Percentiles rank a stretch among this genome's conserved stretches.
Evolutionary conservation across 2,329 filamentous ascomycete genomes (phyloP).

Genomic region (Neonectria coccinea): DNA sequence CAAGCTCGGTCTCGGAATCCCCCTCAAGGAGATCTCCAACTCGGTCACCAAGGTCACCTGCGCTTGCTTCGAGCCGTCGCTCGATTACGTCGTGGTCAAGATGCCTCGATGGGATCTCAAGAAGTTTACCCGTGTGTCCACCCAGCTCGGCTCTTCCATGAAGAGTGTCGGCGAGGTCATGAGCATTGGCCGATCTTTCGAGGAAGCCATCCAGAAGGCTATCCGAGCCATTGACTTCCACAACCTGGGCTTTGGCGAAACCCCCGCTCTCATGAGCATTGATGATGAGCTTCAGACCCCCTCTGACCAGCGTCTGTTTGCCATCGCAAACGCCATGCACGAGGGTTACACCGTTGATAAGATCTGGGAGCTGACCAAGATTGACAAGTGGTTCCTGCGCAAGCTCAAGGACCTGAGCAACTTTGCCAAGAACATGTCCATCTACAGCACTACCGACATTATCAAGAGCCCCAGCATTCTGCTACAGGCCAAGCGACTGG

Average conservation of each 20-base stretch:
- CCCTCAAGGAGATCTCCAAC: constrained; percentile 96
- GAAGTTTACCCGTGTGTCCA: constrained; percentile 98
- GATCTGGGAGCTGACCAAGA: constrained; percentile 98
- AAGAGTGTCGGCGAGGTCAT: constrained; percentile 99
- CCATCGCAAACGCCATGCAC: constrained; percentile 98
- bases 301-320: constrained; percentile 96
- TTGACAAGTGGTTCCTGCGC: constrained; percentile 98
- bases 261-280: constrained; percentile 91
- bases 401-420: constrained; percentile 92
- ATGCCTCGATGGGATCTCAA: constrained; percentile 99
- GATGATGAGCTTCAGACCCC: constrained; percentile 97
- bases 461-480: constrained; percentile 74
- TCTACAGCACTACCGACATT: constrained; percentile 73
- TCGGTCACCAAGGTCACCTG: constrained; percentile 95
- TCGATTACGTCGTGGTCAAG: constrained; percentile 98
- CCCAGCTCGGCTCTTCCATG: constrained; percentile 96
- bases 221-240: constrained; percentile 95
- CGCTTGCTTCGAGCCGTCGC: constrained; percentile 97
- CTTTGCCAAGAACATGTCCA: constrained; percentile 83
- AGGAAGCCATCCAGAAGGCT: constrained; percentile 98
- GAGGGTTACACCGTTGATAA: constrained; percentile 93
- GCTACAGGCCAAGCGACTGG: constrained; percentile 88
- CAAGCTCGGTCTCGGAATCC: constrained; percentile 94
- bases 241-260: constrained; percentile 95
- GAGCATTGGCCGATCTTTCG: constrained; percentile 96